phyloP scores from a whole-genome alignment of 164 flowering plant genomes.

The Stephania cephalantha region DNA sequence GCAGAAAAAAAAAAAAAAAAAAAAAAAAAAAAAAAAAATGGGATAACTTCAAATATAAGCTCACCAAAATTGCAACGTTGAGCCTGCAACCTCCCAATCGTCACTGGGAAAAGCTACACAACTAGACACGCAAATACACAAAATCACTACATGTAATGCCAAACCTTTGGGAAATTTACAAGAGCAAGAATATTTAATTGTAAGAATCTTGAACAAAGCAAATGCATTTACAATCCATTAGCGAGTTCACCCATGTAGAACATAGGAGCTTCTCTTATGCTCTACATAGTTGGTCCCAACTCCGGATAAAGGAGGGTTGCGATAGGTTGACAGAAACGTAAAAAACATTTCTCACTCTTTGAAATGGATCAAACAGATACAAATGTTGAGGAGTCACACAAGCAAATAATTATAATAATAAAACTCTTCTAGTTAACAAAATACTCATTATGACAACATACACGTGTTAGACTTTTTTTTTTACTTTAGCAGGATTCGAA shows the following conservation, averaged over 20 bases:
- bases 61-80: slow-evolving; percentile 93
- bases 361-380: too few relatives aligned
- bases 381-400: too few relatives aligned
- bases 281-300: too few relatives aligned
- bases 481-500: too few relatives aligned
- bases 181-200: neutral
- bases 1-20: too few relatives aligned
- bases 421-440: too few relatives aligned
- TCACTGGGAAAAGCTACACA: slow-evolving; percentile 90
- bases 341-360: too few relatives aligned
- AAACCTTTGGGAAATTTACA: neutral
- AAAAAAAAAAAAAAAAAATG: neutral
- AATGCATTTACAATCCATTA: neutral
- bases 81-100: slow-evolving; percentile 97
- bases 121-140: slow-evolving; percentile 32
- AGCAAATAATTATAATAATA: too few relatives aligned
- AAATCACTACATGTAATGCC: neutral
- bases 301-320: too few relatives aligned
- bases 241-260: neutral
- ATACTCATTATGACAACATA: too few relatives aligned
- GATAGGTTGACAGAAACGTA: too few relatives aligned
- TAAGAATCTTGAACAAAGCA: neutral
- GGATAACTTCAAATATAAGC: neutral
- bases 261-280: neutral
- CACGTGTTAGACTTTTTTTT: too few relatives aligned